Percentiles rank a stretch among this genome's conserved stretches.
phyloP scores from a whole-genome alignment of 495 filamentous ascomycete genomes.

The Cercophora samala region DNA sequence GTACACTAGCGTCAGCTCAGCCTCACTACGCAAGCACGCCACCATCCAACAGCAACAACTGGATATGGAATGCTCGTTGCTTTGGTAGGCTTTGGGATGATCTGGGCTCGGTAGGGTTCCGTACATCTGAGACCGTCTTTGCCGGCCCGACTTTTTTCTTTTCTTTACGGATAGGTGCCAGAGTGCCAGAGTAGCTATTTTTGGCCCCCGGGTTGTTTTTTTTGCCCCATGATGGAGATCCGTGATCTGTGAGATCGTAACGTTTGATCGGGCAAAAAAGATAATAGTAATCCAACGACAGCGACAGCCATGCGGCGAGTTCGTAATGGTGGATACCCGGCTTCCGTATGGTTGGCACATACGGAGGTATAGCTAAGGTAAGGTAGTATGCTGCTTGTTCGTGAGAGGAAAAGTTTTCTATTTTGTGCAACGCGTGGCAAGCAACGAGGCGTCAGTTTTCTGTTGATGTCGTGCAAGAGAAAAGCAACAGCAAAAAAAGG shows the following conservation, averaged over 20 bases:
- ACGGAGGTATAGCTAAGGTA: too few species aligned
- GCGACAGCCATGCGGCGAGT: background rate
- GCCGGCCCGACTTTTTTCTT: background rate
- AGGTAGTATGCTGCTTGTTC: too few species aligned
- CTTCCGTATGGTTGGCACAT: background rate
- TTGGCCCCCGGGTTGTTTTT: background rate
- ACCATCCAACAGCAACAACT: background rate
- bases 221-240: background rate
- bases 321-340: background rate
- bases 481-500: background rate
- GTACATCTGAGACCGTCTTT: background rate
- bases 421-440: constrained; percentile 4
- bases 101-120: background rate
- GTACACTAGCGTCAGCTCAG: constrained; percentile 3
- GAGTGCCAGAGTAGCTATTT: background rate
- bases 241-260: background rate
- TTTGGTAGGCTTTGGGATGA: background rate
- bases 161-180: background rate
- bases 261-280: background rate
- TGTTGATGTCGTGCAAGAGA: background rate
- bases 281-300: background rate
- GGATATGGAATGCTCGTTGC: background rate
- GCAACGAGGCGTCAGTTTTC: background rate
- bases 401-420: background rate
- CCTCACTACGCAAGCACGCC: constrained; percentile 4